Evolutionary conservation across 1,284 basidiomycete species (phyloP).

Genomic region (Cryptococcus maquisensis): DNA sequence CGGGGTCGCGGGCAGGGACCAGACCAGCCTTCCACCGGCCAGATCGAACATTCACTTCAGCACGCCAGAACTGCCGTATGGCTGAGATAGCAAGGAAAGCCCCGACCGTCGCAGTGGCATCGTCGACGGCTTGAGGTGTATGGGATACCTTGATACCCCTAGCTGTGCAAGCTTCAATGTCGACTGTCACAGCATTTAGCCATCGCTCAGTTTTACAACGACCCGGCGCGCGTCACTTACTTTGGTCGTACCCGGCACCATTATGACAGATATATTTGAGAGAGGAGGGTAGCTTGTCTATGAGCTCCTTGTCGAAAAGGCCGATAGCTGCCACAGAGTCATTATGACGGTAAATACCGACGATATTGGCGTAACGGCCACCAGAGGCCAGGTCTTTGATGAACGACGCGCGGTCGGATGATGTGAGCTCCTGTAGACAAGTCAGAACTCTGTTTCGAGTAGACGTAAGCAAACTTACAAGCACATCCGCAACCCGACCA

Average conservation of each 20-base stretch:
- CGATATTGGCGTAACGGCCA: slow-evolving; percentile 68
- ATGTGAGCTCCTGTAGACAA: slow-evolving; percentile 59
- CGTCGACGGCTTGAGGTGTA: slow-evolving; percentile 85
- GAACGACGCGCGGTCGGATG: slow-evolving; percentile 63
- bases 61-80: slow-evolving; percentile 69
- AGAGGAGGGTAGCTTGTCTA: slow-evolving; percentile 61
- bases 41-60: slow-evolving; percentile 62
- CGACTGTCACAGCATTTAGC: slow-evolving; percentile 49
- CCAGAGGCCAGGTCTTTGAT: slow-evolving; percentile 56
- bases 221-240: slow-evolving; percentile 14
- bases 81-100: slow-evolving; percentile 78
- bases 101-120: slow-evolving; percentile 84
- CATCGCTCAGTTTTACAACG: background rate
- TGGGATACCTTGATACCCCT: slow-evolving; percentile 81
- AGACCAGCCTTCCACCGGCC: slow-evolving; percentile 59
- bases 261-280: slow-evolving; percentile 87
- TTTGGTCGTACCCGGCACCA: slow-evolving; percentile 71
- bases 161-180: slow-evolving; percentile 67
- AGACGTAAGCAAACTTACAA: slow-evolving; percentile 55
- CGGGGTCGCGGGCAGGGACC: slow-evolving; percentile 65
- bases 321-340: slow-evolving; percentile 55
- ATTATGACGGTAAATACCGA: slow-evolving; percentile 70
- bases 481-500: slow-evolving; percentile 63
- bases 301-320: slow-evolving; percentile 71
- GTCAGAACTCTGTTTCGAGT: background rate